A percentile compares a stretch with the other conserved stretches of the same genome.
Conservation (phyloP, 2,329 filamentous ascomycete genomes). For the Cryphonectria naterciae region DNA sequence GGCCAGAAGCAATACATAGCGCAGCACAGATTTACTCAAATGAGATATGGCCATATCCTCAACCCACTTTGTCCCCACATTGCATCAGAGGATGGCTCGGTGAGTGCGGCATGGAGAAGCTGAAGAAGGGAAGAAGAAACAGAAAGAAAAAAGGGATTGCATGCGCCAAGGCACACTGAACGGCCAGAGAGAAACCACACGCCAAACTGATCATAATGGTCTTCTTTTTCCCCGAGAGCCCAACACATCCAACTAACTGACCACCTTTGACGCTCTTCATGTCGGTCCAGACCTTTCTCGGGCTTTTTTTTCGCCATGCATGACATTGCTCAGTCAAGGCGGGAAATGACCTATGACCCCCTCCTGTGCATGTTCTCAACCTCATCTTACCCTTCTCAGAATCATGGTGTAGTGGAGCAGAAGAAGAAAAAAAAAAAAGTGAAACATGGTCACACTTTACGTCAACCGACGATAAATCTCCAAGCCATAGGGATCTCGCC, state of each 20-base stretch:
- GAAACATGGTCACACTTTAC: background rate
- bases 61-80: background rate
- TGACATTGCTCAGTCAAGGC: background rate
- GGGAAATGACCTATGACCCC: background rate
- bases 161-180: background rate
- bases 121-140: no score
- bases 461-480: background rate
- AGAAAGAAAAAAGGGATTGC: no score
- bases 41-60: background rate
- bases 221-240: background rate
- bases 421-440: background rate
- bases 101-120: background rate
- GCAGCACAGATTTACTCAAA: background rate
- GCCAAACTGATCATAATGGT: no score
- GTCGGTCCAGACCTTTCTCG: background rate
- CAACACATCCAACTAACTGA: no score
- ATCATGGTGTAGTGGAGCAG: background rate
- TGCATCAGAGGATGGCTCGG: background rate
- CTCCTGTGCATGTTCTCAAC: background rate
- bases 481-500: background rate
- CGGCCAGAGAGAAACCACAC: background rate
- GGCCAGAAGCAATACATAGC: background rate
- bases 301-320: background rate
- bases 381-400: background rate
- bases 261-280: background rate